Conservation (phyloP, 306 rosid species). For the Castanopsis chinensis region DNA sequence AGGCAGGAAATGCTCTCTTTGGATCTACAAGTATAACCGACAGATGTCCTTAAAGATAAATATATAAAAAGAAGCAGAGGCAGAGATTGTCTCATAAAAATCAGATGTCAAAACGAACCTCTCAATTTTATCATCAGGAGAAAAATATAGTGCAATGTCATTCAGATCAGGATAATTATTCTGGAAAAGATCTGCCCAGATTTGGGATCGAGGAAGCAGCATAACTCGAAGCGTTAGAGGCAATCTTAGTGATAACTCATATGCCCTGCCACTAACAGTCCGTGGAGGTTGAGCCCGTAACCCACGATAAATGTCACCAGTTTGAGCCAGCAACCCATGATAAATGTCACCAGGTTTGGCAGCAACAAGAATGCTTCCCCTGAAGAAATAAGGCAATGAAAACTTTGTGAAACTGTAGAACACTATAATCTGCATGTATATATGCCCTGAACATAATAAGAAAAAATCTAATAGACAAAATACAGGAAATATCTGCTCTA, state of each 20-base stretch:
- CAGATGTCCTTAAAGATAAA: neutral
- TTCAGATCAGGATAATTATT: slow-evolving; percentile 44
- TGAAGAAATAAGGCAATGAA: slow-evolving; percentile 30
- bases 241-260: slow-evolving; percentile 35
- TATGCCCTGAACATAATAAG: slow-evolving; percentile 3
- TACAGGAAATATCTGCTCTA: neutral
- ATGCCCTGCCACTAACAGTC: slow-evolving; percentile 43
- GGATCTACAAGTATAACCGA: slow-evolving; percentile 38
- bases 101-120: slow-evolving; percentile 45
- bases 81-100: neutral
- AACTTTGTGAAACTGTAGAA: neutral
- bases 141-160: slow-evolving; percentile 71
- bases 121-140: slow-evolving; percentile 37
- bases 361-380: slow-evolving; percentile 55
- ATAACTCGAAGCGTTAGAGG: slow-evolving; percentile 53
- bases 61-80: neutral
- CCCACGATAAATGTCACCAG: slow-evolving; percentile 28
- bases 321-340: no score
- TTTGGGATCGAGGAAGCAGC: slow-evolving; percentile 32
- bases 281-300: slow-evolving; percentile 69
- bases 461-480: neutral
- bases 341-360: neutral
- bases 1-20: slow-evolving; percentile 26
- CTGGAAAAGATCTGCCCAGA: slow-evolving; percentile 45
- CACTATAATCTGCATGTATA: neutral